Percentiles rank a stretch among this genome's conserved stretches.
phyloP scores from a whole-genome alignment of 176 grass and related monocot genomes.

The Metroxylon sagu region DNA sequence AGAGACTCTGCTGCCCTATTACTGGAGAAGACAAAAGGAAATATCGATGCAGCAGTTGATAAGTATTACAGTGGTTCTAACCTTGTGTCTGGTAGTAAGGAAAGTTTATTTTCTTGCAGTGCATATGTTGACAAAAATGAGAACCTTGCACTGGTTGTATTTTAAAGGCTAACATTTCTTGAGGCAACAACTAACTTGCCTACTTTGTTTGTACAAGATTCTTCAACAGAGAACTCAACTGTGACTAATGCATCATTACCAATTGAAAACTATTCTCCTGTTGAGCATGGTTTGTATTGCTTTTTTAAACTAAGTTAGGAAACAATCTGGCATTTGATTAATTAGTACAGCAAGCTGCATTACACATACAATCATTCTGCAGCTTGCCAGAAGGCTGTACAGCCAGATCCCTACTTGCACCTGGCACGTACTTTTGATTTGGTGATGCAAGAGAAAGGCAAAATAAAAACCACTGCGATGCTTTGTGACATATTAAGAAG shows the following conservation, averaged over 20 bases:
- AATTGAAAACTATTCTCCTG: conserved; percentile 73
- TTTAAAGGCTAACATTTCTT: conserved; percentile 24
- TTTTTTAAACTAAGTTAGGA: conserved; percentile 10
- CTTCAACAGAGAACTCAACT: conserved; percentile 37
- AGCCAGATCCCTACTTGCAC: conserved; percentile 90
- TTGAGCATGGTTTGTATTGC: conserved; percentile 69
- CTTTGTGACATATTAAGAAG: conserved; percentile 96
- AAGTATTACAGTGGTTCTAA: conserved; percentile 53
- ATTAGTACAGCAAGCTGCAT: conserved; percentile 29
- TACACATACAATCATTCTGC: conserved; percentile 37
- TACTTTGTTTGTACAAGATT: conserved; percentile 47
- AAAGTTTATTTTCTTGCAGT: conserved; percentile 17
- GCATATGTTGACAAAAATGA: conserved; percentile 15
- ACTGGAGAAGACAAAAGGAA: conserved; percentile 71
- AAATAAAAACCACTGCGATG: conserved; percentile 67
- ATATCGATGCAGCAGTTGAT: conserved; percentile 68
- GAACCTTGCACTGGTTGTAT: conserved; percentile 18
- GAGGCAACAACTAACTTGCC: conserved; percentile 30
- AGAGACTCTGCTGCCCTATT: conserved; percentile 61
- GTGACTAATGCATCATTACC: conserved; percentile 52
- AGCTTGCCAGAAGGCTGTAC: conserved; percentile 92
- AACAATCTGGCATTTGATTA: conserved; percentile 1
- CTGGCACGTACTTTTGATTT: conserved; percentile 82
- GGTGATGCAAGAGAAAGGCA: conserved; percentile 88
- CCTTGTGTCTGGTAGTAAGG: conserved; percentile 17